phyloP scores from a whole-genome alignment of 495 filamentous ascomycete species.

The Xylaria nigripes region DNA sequence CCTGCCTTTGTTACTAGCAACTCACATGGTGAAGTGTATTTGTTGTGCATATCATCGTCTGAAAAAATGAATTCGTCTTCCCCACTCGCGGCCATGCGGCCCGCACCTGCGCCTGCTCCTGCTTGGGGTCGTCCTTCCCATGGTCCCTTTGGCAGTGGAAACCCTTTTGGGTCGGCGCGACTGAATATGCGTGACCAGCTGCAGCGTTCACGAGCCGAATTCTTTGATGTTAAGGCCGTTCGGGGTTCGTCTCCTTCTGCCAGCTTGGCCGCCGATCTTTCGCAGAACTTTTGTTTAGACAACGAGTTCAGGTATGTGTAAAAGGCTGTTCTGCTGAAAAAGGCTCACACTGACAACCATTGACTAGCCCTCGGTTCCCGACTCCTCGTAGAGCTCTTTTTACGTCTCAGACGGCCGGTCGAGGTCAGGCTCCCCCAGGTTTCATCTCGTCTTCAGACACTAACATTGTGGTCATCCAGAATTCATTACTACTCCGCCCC shows the following conservation, averaged over 20 bases:
- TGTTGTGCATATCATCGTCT: slow-evolving; percentile 4
- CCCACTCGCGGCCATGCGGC: slow-evolving; percentile 89
- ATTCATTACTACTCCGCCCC: slow-evolving; percentile 72
- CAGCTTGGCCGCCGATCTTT: slow-evolving; percentile 85
- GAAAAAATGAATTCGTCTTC: slow-evolving; percentile 81
- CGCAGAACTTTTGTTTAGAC: slow-evolving; percentile 86
- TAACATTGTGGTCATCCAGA: slow-evolving; percentile 35
- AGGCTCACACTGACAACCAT: slow-evolving; percentile 16
- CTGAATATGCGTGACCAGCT: slow-evolving; percentile 56
- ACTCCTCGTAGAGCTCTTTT: slow-evolving; percentile 93
- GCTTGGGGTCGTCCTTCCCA: slow-evolving; percentile 40
- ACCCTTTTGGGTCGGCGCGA: slow-evolving; percentile 41
- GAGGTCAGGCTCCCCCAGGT: neutral
- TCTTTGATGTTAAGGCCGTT: slow-evolving; percentile 66
- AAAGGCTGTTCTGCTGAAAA: slow-evolving; percentile 7
- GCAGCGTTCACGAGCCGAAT: slow-evolving; percentile 48
- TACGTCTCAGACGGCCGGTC: slow-evolving; percentile 58
- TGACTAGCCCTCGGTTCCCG: slow-evolving; percentile 72
- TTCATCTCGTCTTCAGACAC: slow-evolving; percentile 7
- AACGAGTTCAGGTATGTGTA: slow-evolving; percentile 68
- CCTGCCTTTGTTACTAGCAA: slow-evolving; percentile 12
- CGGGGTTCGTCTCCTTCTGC: slow-evolving; percentile 84
- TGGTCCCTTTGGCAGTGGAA: slow-evolving; percentile 51
- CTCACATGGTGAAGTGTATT: slow-evolving; percentile 12
- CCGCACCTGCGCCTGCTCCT: slow-evolving; percentile 56